A percentile compares a stretch with the other conserved stretches of the same genome.
phyloP scores from a whole-genome alignment of 345 rosid species.

The Eucalyptus polybractea region DNA sequence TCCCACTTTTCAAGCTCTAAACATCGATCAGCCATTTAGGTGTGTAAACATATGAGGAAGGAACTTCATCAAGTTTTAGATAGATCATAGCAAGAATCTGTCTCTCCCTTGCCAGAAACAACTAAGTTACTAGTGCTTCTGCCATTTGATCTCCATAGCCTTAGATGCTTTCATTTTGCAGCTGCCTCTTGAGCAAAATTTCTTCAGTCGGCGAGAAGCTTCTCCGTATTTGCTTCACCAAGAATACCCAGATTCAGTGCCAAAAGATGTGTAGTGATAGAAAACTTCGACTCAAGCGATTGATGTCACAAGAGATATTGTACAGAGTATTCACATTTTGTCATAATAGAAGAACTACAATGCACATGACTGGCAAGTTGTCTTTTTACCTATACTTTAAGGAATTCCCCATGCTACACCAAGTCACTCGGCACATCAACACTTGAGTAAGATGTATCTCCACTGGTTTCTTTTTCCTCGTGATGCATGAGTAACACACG shows the following conservation, averaged over 20 bases:
- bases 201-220: not conserved
- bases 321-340: not conserved
- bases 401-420: not conserved
- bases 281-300: not conserved
- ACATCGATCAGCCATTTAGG: not conserved
- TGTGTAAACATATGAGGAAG: not conserved
- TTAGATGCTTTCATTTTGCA: not conserved
- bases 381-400: not conserved
- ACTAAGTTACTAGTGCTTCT: not conserved
- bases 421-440: not conserved
- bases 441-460: not conserved
- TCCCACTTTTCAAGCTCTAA: not conserved
- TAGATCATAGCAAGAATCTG: not conserved
- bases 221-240: not conserved
- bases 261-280: not conserved
- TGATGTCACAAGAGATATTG: not conserved
- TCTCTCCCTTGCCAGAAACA: not conserved
- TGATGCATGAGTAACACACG: not conserved
- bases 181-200: not conserved
- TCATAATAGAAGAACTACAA: not conserved
- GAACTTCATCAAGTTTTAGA: not conserved
- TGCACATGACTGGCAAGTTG: not conserved
- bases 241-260: not conserved
- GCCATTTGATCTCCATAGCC: not conserved
- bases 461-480: not conserved